phyloP scores from a whole-genome alignment of 2,329 filamentous ascomycete species.

The Samsoniella hepiali region DNA sequence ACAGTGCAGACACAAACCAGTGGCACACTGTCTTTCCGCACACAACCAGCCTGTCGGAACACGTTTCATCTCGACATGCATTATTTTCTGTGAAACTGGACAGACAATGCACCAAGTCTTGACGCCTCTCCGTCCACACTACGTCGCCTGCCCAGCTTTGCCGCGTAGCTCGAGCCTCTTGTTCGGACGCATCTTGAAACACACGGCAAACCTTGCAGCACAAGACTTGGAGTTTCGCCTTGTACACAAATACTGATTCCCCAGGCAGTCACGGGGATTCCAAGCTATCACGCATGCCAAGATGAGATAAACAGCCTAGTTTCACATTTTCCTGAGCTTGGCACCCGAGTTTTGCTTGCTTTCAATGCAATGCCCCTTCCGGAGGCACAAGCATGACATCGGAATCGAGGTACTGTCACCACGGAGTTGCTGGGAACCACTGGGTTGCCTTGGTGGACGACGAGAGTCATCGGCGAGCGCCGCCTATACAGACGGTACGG shows the following conservation, averaged over 20 bases:
- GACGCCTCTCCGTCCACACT: background rate
- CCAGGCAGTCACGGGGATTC: background rate
- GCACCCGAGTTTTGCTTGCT: background rate
- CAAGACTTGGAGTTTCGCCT: background rate
- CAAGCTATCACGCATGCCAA: background rate
- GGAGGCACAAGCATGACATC: background rate
- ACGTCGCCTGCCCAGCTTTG: background rate
- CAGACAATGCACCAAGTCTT: background rate
- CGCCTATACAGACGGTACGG: background rate
- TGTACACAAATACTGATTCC: slow-evolving; percentile 10
- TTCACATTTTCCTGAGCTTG: slow-evolving; percentile 8
- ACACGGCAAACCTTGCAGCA: background rate
- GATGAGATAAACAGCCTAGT: slow-evolving; percentile 6
- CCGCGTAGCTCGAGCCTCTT: background rate
- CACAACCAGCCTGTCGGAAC: background rate
- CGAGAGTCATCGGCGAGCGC: background rate
- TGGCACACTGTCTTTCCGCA: slow-evolving; percentile 1
- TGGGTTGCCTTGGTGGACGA: background rate
- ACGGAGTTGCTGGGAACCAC: background rate
- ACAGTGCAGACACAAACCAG: background rate
- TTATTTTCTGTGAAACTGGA: slow-evolving; percentile 3
- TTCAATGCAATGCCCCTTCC: background rate
- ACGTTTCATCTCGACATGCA: slow-evolving; percentile 6
- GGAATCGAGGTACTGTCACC: background rate
- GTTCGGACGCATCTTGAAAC: slow-evolving; percentile 7